These are phyloP conservation scores for Ustilago loliicola DNA, from an alignment of 1,284 basidiomycete species.

Conservation along the genomic window DNA sequence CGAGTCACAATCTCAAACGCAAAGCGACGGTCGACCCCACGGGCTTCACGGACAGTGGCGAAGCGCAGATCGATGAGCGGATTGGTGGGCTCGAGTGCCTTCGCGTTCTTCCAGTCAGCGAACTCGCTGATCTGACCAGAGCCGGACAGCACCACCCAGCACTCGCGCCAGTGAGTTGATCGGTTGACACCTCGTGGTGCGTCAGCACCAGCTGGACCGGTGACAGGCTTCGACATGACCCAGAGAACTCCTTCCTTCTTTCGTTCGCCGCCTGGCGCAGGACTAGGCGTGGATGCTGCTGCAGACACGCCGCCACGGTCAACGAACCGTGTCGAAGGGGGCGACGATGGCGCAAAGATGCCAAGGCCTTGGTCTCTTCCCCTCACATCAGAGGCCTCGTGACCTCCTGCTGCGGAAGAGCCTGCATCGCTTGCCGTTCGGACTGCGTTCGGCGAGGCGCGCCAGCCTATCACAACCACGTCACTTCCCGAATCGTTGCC, in stretches of 20 bases:
- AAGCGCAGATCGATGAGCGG: constrained; percentile 66
- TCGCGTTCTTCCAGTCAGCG: constrained; percentile 62
- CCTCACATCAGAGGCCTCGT: neutral
- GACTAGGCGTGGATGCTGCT: neutral
- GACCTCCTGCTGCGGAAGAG: constrained; percentile 9
- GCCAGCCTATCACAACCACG: constrained; percentile 6
- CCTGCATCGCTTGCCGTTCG: constrained; percentile 15
- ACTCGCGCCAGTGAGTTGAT: constrained; percentile 55
- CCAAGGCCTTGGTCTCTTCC: constrained; percentile 17
- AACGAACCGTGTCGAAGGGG: neutral
- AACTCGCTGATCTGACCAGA: constrained; percentile 62
- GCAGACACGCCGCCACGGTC: neutral
- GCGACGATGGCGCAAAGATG: constrained; percentile 17
- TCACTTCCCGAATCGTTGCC: neutral
- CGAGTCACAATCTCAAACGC: constrained; percentile 74
- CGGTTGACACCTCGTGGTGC: constrained; percentile 57
- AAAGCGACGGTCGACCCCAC: constrained; percentile 62
- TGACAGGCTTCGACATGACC: constrained; percentile 55
- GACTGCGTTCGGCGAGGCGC: neutral
- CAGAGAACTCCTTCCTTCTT: constrained; percentile 65
- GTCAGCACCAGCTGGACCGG: constrained; percentile 48
- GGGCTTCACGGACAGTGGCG: constrained; percentile 64
- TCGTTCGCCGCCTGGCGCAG: constrained; percentile 32
- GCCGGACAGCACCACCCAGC: constrained; percentile 64
- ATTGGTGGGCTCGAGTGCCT: constrained; percentile 52